phyloP scores from a whole-genome alignment of 768 basidiomycete species.

The Lentinula lateritia region DNA sequence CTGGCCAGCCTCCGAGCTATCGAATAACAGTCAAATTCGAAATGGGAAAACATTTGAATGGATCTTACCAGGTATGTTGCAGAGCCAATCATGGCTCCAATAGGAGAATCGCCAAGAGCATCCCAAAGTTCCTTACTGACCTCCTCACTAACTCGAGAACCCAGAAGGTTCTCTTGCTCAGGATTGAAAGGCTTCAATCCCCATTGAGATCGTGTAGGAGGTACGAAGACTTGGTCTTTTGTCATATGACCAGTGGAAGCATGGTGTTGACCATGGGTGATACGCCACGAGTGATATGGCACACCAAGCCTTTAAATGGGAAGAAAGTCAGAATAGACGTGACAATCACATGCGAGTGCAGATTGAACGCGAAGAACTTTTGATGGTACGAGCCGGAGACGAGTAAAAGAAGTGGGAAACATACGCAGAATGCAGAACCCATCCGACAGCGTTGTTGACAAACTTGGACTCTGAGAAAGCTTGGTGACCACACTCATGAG shows the following conservation, averaged over 20 bases:
- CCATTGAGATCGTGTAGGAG: constrained; percentile 73
- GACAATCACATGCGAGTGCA: constrained; percentile 5
- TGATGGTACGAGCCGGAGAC: constrained; percentile 13
- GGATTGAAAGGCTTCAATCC: constrained; percentile 64
- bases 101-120: constrained; percentile 87
- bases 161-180: constrained; percentile 57
- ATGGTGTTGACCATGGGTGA: constrained; percentile 93
- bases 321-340: not conserved
- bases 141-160: constrained; percentile 59
- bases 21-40: not conserved
- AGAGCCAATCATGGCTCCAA: constrained; percentile 53
- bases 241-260: constrained; percentile 91
- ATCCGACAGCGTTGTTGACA: constrained; percentile 90
- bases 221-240: constrained; percentile 95
- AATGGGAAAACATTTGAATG: not conserved
- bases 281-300: constrained; percentile 95
- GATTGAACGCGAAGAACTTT: constrained; percentile 9
- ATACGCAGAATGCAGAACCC: constrained; percentile 86
- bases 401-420: constrained; percentile 21
- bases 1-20: constrained; percentile 79
- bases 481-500: constrained; percentile 95
- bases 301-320: constrained; percentile 69
- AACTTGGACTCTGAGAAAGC: constrained; percentile 90
- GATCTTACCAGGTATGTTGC: constrained; percentile 56
- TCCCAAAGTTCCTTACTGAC: constrained; percentile 75